Evolutionary conservation across 768 basidiomycete species (phyloP).

Genomic region (Pholiota microspora): DNA sequence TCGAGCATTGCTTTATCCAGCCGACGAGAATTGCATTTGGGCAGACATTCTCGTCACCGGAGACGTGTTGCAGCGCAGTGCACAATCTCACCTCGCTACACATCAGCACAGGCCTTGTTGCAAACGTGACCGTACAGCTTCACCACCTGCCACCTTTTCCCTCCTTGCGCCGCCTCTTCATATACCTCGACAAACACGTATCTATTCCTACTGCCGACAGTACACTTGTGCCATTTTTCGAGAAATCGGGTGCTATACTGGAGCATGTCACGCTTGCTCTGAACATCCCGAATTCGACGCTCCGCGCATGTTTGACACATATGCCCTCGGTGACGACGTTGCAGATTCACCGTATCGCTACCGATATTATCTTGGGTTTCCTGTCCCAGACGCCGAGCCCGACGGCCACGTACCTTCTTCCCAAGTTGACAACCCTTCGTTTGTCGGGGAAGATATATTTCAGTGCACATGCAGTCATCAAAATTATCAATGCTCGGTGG

Average conservation of each 20-base stretch:
- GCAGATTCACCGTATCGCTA: conserved; percentile 6
- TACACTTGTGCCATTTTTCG: conserved; percentile 2
- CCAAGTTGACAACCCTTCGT: background rate
- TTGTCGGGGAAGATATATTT: conserved; percentile 9
- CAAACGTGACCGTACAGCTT: conserved; percentile 1
- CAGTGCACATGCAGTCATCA: background rate
- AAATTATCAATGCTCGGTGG: conserved; percentile 6
- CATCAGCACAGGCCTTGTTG: conserved; percentile 5
- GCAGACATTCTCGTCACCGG: background rate
- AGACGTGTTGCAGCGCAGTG: background rate
- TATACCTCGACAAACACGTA: conserved; percentile 8
- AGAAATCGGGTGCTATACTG: conserved; percentile 1
- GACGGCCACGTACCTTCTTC: background rate
- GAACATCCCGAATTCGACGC: background rate
- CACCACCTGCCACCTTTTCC: conserved; percentile 8
- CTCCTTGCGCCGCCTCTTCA: conserved; percentile 4
- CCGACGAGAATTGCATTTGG: background rate
- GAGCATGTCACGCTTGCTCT: conserved; percentile 1
- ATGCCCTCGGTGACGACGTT: conserved; percentile 3
- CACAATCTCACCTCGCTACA: conserved; percentile 5
- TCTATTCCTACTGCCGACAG: background rate
- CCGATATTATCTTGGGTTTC: background rate
- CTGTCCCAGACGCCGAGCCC: background rate
- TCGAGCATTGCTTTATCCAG: conserved; percentile 7
- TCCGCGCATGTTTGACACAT: background rate